Base-by-base conservation (phyloP, 2,329 filamentous ascomycete genomes). In the Polychaeton citri region DNA sequence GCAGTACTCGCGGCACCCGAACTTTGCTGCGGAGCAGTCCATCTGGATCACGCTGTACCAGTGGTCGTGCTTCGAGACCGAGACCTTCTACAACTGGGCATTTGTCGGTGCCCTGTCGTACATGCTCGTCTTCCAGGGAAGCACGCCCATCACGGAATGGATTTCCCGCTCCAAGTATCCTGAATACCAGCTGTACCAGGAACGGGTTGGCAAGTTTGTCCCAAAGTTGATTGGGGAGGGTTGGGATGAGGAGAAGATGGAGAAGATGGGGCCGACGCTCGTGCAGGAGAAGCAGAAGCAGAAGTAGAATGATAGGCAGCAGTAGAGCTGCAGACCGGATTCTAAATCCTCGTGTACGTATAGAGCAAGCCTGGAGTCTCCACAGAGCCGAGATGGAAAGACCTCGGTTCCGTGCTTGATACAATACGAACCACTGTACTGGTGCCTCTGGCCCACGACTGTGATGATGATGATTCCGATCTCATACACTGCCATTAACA, bases 11-110 rank as follows among this genome's bases (percentile, higher is more conserved):
- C 74, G 90, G 32, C 92, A 98, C 58, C 90, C 90, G 33, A 98
- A 98, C 59, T 98, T 96, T 53, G 76, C 82, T 4, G 84, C 83
- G 4, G 90, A 98, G 61, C 90, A 96, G 62, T 68, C 76, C 19
- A 76, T 96, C 49, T 98, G 90, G 90, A 69, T 93, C 36, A 64
- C 76, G 6, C 61, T 96, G 35, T 96, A 96, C 59, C 74, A 84
- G 51, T 98, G 88, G 90, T 76, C 73, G 46, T 88, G 81, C 59
- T 80, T 75, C 54, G 72, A 77, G 37, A 82, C 79, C 20, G 71
- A 76, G 37, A 75, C 69, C 2, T 65, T 79, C 30, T 78, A 79
- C 55, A 88, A 81, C 59, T 98, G 87, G 84, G 77, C 81, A 1
- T 74, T 73, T 34, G 55, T 74, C 7, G 90, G 88, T 6, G 70